phyloP scores from a whole-genome alignment of 2,329 filamentous ascomycete species.

The Podosphaera leucotricha region DNA sequence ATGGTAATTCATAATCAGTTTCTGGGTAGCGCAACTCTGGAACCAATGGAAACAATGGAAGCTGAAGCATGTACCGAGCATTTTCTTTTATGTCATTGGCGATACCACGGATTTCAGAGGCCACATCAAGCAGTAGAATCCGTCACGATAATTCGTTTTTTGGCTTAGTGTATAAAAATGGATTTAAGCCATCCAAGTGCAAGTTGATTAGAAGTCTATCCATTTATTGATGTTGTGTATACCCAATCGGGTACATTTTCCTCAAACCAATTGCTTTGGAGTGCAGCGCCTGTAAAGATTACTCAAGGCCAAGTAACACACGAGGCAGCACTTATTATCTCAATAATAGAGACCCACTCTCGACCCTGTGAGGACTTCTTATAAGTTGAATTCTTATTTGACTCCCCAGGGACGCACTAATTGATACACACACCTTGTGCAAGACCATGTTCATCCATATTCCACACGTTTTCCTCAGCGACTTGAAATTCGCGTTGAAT shows the following conservation, averaged over 20 bases:
- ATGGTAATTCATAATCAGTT: no score
- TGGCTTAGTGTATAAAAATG: background rate
- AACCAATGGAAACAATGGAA: no score
- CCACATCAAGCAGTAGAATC: conserved; percentile 1
- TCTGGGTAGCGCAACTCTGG: no score
- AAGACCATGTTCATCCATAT: conserved; percentile 1
- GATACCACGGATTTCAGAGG: no score
- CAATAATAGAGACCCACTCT: conserved; percentile 1
- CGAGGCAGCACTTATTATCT: background rate
- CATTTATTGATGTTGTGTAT: conserved; percentile 1
- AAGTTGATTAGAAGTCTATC: background rate
- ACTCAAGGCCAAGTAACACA: background rate
- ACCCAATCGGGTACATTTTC: background rate
- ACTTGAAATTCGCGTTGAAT: background rate
- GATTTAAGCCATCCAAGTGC: background rate
- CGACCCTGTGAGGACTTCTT: background rate
- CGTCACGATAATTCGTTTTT: background rate
- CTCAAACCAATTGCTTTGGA: background rate
- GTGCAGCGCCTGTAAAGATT: background rate
- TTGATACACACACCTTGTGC: background rate
- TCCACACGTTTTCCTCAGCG: background rate
- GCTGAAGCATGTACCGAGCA: no score
- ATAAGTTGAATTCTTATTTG: background rate
- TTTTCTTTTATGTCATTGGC: no score
- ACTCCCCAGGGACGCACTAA: background rate